Conservation (phyloP, 495 filamentous ascomycete genomes). For the Bacidia gigantensis region DNA sequence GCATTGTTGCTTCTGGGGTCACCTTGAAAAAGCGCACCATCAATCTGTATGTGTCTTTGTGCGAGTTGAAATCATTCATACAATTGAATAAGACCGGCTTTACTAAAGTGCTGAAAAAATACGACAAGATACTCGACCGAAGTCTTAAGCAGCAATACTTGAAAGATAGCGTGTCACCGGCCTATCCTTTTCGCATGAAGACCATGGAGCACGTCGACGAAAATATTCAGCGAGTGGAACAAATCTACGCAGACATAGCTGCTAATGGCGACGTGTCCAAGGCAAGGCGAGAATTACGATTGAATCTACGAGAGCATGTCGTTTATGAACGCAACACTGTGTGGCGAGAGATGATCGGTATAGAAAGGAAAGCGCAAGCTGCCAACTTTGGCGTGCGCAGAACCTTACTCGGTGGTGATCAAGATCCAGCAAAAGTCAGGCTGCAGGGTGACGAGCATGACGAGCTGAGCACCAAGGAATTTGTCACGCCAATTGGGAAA, state of each 20-base stretch:
- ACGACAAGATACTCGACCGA: constrained; percentile 86
- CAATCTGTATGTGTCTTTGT: constrained; percentile 80
- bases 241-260: constrained; percentile 64
- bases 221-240: constrained; percentile 58
- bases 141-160: constrained; percentile 65
- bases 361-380: constrained; percentile 90
- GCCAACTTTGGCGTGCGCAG: constrained; percentile 73
- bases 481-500: constrained; percentile 69
- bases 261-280: constrained; percentile 61
- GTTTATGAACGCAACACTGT: constrained; percentile 99
- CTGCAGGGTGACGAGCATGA: constrained; percentile 70
- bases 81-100: constrained; percentile 97
- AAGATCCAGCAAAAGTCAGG: constrained; percentile 52
- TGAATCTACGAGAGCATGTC: constrained; percentile 91
- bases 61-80: constrained; percentile 88
- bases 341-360: constrained; percentile 97
- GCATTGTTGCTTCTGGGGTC: constrained; percentile 66
- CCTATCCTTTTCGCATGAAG: constrained; percentile 59
- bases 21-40: constrained; percentile 83
- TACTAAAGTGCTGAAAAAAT: constrained; percentile 92
- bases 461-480: constrained; percentile 46
- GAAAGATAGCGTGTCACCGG: constrained; percentile 49
- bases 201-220: constrained; percentile 58
- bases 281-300: constrained; percentile 71
- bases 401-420: constrained; percentile 64